These are phyloP conservation scores for Dioscorea alata DNA, from an alignment of 106 monocot genomes.

Conservation along the genomic window DNA sequence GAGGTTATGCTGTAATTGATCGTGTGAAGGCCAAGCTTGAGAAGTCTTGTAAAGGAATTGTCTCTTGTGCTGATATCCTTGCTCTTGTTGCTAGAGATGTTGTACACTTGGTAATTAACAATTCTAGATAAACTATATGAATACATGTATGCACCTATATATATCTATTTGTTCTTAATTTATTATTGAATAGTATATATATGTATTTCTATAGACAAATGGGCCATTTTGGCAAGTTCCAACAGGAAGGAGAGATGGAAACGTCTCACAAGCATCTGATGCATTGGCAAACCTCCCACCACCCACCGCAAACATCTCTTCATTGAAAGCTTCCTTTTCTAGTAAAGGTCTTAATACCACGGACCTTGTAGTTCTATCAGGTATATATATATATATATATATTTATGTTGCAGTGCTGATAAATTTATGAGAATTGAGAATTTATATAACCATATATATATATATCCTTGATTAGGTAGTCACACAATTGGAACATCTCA, in stretches of 20 bases:
- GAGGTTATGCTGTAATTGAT: slow-evolving; percentile 48
- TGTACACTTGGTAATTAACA: slow-evolving; percentile 18
- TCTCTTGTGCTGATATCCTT: slow-evolving; percentile 29
- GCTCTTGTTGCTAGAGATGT: slow-evolving; percentile 33
- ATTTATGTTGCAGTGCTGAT: not conserved
- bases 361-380: slow-evolving; percentile 49
- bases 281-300: slow-evolving; percentile 24
- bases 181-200: not conserved
- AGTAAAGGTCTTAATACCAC: slow-evolving; percentile 16
- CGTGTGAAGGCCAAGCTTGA: slow-evolving; percentile 44
- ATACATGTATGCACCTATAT: not conserved
- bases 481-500: slow-evolving; percentile 12
- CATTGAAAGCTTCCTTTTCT: slow-evolving; percentile 9
- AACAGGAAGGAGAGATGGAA: slow-evolving; percentile 39
- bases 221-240: slow-evolving; percentile 29
- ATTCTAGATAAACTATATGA: not conserved
- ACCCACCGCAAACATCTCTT: slow-evolving; percentile 7
- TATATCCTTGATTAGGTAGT: not conserved
- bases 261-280: slow-evolving; percentile 2
- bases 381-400: slow-evolving; percentile 7
- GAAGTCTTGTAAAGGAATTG: slow-evolving; percentile 42
- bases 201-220: slow-evolving; percentile 13
- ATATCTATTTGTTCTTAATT: not conserved
- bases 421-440: not conserved
- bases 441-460: not conserved